Percentiles rank a stretch among this genome's conserved stretches.
Conservation (phyloP, 2,329 filamentous ascomycete species). For the Ophiostoma montium region DNA sequence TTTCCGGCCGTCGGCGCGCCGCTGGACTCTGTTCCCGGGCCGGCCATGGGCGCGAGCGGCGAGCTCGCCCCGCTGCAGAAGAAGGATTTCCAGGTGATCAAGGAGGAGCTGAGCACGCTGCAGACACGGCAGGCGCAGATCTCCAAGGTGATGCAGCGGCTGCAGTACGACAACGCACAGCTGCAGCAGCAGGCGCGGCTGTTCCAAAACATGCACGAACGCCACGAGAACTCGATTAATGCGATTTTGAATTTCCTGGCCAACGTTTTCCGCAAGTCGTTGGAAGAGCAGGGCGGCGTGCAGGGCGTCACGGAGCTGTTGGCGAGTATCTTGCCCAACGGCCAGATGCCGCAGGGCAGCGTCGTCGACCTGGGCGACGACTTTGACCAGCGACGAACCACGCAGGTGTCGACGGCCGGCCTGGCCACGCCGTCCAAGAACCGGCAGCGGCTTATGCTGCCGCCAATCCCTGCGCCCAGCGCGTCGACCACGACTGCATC, state of each 20-base stretch:
- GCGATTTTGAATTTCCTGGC: constrained; percentile 96
- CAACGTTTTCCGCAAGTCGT: constrained; percentile 86
- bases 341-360: constrained; percentile 38
- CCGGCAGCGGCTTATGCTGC: constrained; percentile 34
- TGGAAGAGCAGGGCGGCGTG: constrained; percentile 66
- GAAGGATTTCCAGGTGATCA: constrained; percentile 64
- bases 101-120: constrained; percentile 67
- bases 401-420: constrained; percentile 18
- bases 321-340: constrained; percentile 53
- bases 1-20: constrained; percentile 19
- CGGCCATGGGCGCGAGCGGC: constrained; percentile 15
- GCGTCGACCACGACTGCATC: constrained; percentile 11
- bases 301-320: constrained; percentile 79
- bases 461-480: constrained; percentile 31
- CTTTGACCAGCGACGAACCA: constrained; percentile 35
- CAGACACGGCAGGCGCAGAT: constrained; percentile 81
- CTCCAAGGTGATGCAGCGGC: constrained; percentile 61
- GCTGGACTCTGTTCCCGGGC: background rate
- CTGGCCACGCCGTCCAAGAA: constrained; percentile 31
- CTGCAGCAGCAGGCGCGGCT: constrained; percentile 76
- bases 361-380: constrained; percentile 46
- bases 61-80: constrained; percentile 39
- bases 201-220: constrained; percentile 82
- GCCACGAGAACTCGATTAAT: constrained; percentile 98
- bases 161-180: constrained; percentile 76